Evolutionary conservation across 768 basidiomycete genomes (phyloP), one percentile per base, ranked within the genome.

Genomic region (Cystofilobasidium ferigula): DNA sequence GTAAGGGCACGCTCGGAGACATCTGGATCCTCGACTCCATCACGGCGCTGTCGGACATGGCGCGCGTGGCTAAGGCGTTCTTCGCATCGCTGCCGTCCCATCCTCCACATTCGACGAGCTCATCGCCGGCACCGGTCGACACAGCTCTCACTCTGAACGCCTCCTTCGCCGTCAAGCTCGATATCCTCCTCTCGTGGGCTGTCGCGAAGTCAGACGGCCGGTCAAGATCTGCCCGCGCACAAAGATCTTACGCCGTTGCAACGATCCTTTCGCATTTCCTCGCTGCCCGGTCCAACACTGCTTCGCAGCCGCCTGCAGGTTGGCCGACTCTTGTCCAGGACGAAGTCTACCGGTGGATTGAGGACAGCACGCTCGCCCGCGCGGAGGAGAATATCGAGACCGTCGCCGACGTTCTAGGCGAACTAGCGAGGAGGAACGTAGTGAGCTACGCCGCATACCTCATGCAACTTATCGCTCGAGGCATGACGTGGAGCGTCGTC

Each of bases 141-240:
- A n/a, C n/a, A n/a, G n/a, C n/a, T n/a, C n/a, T n/a, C n/a, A 57
- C 28, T 2, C 40, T 57, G 6, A 18, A 36, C 35, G 57, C 24
- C 20, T 45, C 54, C 26, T 67, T 67, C 53, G 38, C 53, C 1
- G 54, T 56, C 34, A 68, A 68, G 43, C 67, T 68, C 45, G 58
- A 68, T 45, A 68, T 68, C 28, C 67, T 68, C 26, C 67, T 68
- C 62, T 63, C 67, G n/a, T 68, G 67, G 67, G 62, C 67, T 7
- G 58, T 45, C 20, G 47, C 56, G 5, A 45, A 68, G 42, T 16
- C 67, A 8, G 51, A 38, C 22, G 7, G 10, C 22, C 45, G 48
- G 10, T 51, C 43, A 22, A 38, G 43, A 28, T 24, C 24, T 30
- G 26, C 61, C 28, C 35, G 42, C 13, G 47, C 61, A 3, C 57